These are phyloP conservation scores for Cyberlindnera xylosilytica DNA, from an alignment of 805 yeast genomes.

Conservation along the genomic window DNA sequence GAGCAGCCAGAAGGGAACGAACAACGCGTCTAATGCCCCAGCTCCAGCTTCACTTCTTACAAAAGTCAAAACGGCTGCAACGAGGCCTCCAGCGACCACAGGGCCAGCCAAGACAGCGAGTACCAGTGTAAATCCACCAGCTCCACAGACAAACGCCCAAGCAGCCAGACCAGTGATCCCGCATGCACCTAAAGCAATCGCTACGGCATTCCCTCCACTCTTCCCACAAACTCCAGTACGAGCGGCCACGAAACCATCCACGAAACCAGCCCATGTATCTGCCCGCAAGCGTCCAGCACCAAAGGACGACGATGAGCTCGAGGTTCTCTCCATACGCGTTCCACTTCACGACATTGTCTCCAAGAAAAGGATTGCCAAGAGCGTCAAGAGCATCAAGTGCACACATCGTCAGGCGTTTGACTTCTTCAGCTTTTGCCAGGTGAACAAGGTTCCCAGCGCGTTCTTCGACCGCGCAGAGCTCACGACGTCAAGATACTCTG, in stretches of 20 bases:
- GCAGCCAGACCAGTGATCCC: too few relatives aligned
- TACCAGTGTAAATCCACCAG: too few relatives aligned
- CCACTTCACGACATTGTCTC: slow-evolving; percentile 19
- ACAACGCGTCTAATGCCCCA: too few relatives aligned
- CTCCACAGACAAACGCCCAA: too few relatives aligned
- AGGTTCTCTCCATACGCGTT: slow-evolving; percentile 14
- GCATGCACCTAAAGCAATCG: too few relatives aligned
- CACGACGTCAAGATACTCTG: slow-evolving; percentile 3
- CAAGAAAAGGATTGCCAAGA: slow-evolving; percentile 10
- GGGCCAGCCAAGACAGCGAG: too few relatives aligned
- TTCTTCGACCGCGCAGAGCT: slow-evolving; percentile 6
- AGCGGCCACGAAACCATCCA: too few relatives aligned
- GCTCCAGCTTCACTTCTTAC: too few relatives aligned
- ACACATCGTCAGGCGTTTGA: slow-evolving; percentile 19
- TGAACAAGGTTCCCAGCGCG: slow-evolving; percentile 3
- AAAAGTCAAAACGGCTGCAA: too few relatives aligned
- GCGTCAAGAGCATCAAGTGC: slow-evolving; percentile 18
- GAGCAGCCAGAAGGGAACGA: neutral
- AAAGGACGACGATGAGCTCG: slow-evolving; percentile 10
- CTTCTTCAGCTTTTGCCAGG: slow-evolving; percentile 11
- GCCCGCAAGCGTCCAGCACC: neutral
- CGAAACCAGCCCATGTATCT: neutral
- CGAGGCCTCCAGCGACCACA: too few relatives aligned
- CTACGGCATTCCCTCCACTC: too few relatives aligned
- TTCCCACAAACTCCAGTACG: too few relatives aligned